Conservation (phyloP, 2,329 filamentous ascomycete genomes). For the Nothopassalora personata region DNA sequence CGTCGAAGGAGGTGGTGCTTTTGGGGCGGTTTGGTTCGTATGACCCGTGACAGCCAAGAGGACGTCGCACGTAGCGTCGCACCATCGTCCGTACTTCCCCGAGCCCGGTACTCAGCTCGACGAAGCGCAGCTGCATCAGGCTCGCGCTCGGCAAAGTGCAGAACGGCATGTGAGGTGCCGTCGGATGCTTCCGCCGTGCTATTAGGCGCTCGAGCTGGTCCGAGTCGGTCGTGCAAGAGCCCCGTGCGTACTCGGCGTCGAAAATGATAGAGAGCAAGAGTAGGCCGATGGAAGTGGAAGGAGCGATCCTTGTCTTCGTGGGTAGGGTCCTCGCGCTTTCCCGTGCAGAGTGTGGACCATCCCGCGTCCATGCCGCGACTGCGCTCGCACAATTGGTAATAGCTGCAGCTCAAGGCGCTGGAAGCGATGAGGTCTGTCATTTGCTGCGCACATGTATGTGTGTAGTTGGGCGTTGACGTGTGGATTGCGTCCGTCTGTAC, state of each 20-base stretch:
- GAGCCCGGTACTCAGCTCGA: background rate
- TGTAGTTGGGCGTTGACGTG: conserved; percentile 16
- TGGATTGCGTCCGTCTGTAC: conserved; percentile 6
- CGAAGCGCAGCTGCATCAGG: background rate
- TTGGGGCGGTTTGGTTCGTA: no score
- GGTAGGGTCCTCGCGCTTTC: background rate
- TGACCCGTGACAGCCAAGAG: background rate
- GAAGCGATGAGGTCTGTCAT: background rate
- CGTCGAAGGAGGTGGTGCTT: no score
- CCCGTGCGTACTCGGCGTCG: background rate
- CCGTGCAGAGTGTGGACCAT: background rate
- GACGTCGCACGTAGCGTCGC: background rate
- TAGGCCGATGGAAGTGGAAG: background rate
- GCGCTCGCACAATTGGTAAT: background rate
- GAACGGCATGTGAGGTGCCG: background rate
- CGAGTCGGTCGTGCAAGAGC: background rate
- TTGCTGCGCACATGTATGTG: conserved; percentile 6
- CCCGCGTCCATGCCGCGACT: background rate
- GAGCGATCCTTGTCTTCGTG: background rate
- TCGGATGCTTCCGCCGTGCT: background rate
- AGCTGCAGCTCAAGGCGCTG: background rate
- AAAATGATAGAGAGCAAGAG: background rate
- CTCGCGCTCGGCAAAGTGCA: background rate
- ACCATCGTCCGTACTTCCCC: conserved; percentile 1
- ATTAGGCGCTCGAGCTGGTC: background rate